These are phyloP conservation scores for Beta corolliflora DNA, from an alignment of 179 eudicot genomes.

Conservation along the genomic window DNA sequence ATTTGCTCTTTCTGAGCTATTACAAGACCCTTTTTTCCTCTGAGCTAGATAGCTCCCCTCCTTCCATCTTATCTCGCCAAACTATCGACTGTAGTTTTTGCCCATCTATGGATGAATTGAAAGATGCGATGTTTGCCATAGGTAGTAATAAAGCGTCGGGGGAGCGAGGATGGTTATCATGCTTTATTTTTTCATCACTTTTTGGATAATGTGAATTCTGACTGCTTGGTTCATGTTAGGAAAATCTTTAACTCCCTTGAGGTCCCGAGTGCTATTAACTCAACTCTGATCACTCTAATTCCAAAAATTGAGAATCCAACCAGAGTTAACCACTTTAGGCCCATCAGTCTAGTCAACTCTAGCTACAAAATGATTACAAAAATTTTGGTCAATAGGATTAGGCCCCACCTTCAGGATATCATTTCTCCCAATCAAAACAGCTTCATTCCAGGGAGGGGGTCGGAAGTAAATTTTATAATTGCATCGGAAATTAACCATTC, in stretches of 20 bases:
- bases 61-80: rapidly evolving
- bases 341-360: not conserved
- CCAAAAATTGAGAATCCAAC: not conserved
- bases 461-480: not conserved
- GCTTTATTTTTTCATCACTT: not conserved
- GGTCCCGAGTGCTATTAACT: not conserved
- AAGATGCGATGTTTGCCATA: not conserved
- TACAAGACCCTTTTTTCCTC: no score
- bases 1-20: no score
- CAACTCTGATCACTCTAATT: not conserved
- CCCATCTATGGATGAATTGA: not conserved
- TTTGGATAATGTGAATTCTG: not conserved
- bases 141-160: not conserved
- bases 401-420: not conserved
- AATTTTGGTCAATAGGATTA: not conserved
- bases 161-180: not conserved
- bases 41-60: not conserved
- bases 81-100: rapidly evolving
- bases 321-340: not conserved
- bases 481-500: not conserved
- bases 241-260: no score
- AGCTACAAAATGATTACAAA: not conserved
- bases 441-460: not conserved
- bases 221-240: not conserved
- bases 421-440: not conserved